Conservation (phyloP, 2,329 filamentous ascomycete genomes). For the Alternaria conjuncta region DNA sequence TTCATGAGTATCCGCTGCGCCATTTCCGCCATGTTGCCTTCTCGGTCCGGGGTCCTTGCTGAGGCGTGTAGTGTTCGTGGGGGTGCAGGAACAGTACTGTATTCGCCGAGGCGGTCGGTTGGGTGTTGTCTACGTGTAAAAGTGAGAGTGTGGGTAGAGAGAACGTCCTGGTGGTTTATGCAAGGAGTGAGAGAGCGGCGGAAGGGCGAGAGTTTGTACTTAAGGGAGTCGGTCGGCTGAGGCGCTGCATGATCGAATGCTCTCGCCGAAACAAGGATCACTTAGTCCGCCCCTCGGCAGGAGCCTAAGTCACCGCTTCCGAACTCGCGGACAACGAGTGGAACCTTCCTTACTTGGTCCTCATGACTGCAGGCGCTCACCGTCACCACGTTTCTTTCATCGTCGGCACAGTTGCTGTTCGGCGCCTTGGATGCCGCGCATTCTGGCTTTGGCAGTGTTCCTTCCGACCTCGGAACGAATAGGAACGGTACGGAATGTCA, state of each 20-base stretch:
- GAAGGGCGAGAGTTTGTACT: slow-evolving; percentile 14
- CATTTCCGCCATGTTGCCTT: slow-evolving; percentile 41
- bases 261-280: slow-evolving; percentile 27
- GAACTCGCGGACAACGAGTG: slow-evolving; percentile 7
- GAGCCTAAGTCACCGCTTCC: slow-evolving; percentile 26
- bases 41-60: slow-evolving; percentile 3
- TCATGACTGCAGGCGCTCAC: slow-evolving; percentile 1
- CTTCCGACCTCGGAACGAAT: slow-evolving; percentile 28
- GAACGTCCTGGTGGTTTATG: not conserved
- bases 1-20: slow-evolving; percentile 87
- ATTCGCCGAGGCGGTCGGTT: not conserved
- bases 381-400: slow-evolving; percentile 6
- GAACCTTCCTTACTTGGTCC: not conserved
- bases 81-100: slow-evolving; percentile 10
- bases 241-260: slow-evolving; percentile 26
- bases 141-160: slow-evolving; percentile 4
- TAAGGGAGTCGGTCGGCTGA: slow-evolving; percentile 12
- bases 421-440: not conserved
- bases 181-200: slow-evolving; percentile 11
- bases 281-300: slow-evolving; percentile 22
- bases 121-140: not conserved
- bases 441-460: not conserved
- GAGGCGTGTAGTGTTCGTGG: slow-evolving; percentile 16
- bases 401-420: slow-evolving; percentile 8
- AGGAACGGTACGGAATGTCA: slow-evolving; percentile 13